These are phyloP conservation scores for Fonsecaea monophora DNA, from an alignment of 2,329 filamentous ascomycete species.

Conservation along the genomic window DNA sequence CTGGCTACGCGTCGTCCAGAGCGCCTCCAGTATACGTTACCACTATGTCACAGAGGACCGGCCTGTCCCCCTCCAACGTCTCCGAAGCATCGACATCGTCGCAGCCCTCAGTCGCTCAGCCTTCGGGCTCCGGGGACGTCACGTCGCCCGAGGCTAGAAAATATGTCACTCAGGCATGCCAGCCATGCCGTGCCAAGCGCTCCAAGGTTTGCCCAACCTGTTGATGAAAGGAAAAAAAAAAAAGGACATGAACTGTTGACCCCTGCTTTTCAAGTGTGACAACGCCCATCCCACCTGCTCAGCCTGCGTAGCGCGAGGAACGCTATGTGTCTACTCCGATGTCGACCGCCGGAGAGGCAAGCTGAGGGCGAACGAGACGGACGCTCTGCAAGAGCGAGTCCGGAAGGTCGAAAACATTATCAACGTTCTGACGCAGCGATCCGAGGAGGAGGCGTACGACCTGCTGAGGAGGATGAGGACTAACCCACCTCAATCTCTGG, in stretches of 20 bases:
- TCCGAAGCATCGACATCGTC: conserved; percentile 4
- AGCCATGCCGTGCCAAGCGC: conserved; percentile 22
- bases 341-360: conserved; percentile 26
- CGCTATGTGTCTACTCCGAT: conserved; percentile 15
- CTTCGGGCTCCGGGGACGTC: neutral
- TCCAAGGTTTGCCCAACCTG: conserved; percentile 17
- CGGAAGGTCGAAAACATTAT: conserved; percentile 17
- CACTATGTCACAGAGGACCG: conserved; percentile 1
- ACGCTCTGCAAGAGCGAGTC: conserved; percentile 22
- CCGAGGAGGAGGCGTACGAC: conserved; percentile 23
- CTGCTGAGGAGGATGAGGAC: conserved; percentile 22
- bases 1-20: neutral
- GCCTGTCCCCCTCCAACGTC: conserved; percentile 4
- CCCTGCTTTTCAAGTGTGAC: conserved; percentile 18
- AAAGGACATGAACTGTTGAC: neutral
- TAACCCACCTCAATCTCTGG: conserved; percentile 5
- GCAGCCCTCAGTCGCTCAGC: conserved; percentile 5
- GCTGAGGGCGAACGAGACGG: conserved; percentile 22
- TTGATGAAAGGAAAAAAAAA: neutral
- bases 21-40: neutral
- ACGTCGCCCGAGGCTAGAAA: conserved; percentile 15
- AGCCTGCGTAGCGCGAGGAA: conserved; percentile 18
- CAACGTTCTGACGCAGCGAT: conserved; percentile 10
- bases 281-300: conserved; percentile 22
- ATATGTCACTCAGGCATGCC: conserved; percentile 25